These are phyloP conservation scores for Xylariales sp. DNA, from an alignment of 2,329 filamentous ascomycete genomes.

Conservation along the genomic window DNA sequence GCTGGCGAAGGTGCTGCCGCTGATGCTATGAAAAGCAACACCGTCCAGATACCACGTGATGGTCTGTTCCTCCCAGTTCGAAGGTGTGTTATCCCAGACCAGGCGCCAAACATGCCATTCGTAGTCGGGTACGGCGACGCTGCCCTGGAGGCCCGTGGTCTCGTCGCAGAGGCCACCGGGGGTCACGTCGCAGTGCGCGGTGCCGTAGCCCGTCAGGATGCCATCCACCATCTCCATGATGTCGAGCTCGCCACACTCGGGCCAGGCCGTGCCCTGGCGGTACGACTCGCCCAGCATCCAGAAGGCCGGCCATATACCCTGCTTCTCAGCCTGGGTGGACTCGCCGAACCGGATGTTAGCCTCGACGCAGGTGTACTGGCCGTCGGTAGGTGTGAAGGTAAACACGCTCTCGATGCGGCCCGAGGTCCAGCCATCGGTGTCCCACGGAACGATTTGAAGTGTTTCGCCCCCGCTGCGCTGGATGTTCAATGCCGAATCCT, in stretches of 20 bases:
- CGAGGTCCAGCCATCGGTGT: slow-evolving; percentile 45
- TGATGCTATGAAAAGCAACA: slow-evolving; percentile 35
- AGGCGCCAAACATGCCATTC: slow-evolving; percentile 47
- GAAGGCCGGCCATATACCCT: slow-evolving; percentile 56
- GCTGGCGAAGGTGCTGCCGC: slow-evolving; percentile 38
- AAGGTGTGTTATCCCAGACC: slow-evolving; percentile 42
- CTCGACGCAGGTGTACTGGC: slow-evolving; percentile 42
- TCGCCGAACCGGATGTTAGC: slow-evolving; percentile 42
- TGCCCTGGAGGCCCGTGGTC: slow-evolving; percentile 35
- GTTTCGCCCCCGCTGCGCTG: slow-evolving; percentile 9
- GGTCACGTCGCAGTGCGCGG: slow-evolving; percentile 44
- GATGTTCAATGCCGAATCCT: slow-evolving; percentile 3
- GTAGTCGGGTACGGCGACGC: slow-evolving; percentile 28
- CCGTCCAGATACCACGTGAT: slow-evolving; percentile 49
- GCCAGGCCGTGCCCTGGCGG: slow-evolving; percentile 45
- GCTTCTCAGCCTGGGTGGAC: slow-evolving; percentile 32
- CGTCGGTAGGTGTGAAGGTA: slow-evolving; percentile 39
- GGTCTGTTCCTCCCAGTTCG: slow-evolving; percentile 41
- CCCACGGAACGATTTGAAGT: slow-evolving; percentile 12
- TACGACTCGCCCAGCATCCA: slow-evolving; percentile 51
- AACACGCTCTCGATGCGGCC: slow-evolving; percentile 47
- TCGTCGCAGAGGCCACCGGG: slow-evolving; percentile 48
- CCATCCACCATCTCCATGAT: slow-evolving; percentile 55
- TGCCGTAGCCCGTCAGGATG: slow-evolving; percentile 38
- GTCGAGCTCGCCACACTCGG: slow-evolving; percentile 51